Evolutionary conservation across 2,329 filamentous ascomycete species (phyloP).

Genomic region (Colletotrichum shisoi): DNA sequence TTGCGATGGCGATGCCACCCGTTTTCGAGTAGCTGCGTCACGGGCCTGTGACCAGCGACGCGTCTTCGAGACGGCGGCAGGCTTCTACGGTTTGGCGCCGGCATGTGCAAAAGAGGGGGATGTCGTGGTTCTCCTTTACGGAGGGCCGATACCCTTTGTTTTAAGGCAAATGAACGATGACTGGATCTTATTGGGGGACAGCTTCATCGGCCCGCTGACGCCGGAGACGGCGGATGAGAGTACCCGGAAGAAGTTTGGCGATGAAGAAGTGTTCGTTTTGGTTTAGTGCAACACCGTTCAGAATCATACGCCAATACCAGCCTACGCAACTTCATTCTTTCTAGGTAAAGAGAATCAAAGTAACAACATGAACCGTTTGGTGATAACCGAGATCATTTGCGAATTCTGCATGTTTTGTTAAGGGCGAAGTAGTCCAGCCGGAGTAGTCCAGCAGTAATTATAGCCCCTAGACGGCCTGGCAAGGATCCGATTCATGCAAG

Average conservation of each 20-base stretch:
- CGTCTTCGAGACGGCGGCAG: constrained; percentile 6
- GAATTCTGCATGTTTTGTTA: no score
- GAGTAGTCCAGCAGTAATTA: no score
- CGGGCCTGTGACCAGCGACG: constrained; percentile 22
- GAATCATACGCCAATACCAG: no score
- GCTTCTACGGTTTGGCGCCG: constrained; percentile 20
- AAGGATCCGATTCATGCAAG: no score
- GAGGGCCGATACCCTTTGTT: constrained; percentile 12
- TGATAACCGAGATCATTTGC: no score
- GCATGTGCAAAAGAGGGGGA: constrained; percentile 18
- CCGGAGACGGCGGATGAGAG: constrained; percentile 8
- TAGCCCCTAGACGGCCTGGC: no score
- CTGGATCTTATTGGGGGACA: constrained; percentile 21
- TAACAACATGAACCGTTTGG: no score
- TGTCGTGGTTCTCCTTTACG: constrained; percentile 2
- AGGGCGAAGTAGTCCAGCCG: no score
- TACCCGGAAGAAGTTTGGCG: neutral
- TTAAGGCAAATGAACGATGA: neutral
- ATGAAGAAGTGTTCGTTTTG: constrained; percentile 11
- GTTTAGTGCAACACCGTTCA: neutral
- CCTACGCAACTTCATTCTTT: no score
- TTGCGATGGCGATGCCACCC: neutral
- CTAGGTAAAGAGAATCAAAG: no score
- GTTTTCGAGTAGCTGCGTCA: constrained; percentile 9
- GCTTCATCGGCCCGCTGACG: constrained; percentile 20